Conservation (phyloP, 179 eudicot genomes). For the Drosera spatulata region DNA sequence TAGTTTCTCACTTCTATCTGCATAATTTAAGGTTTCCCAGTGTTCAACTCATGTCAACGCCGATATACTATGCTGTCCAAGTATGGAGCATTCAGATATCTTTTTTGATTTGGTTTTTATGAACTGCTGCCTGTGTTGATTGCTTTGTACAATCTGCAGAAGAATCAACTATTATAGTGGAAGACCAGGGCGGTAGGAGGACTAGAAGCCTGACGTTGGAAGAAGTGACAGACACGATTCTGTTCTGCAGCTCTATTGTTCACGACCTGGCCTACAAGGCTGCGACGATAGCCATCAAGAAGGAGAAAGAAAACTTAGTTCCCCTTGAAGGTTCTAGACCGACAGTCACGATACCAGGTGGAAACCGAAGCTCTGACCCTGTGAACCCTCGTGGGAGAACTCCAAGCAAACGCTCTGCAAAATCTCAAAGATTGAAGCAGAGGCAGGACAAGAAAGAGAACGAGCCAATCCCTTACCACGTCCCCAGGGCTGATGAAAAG, state of each 20-base stretch:
- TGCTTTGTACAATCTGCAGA: no score
- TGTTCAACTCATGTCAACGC: no score
- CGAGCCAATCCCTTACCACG: constrained; percentile 30
- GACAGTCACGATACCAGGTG: constrained; percentile 37
- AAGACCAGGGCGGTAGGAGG: constrained; percentile 34
- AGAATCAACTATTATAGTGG: constrained; percentile 6
- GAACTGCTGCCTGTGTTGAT: no score
- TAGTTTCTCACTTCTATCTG: no score
- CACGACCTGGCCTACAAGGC: constrained; percentile 70
- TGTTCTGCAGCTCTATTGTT: constrained; percentile 79
- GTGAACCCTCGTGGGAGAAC: constrained; percentile 28
- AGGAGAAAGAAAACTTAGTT: constrained; percentile 56
- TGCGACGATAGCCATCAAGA: constrained; percentile 65
- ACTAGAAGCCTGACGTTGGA: constrained; percentile 67
- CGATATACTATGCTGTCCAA: no score
- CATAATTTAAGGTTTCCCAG: no score
- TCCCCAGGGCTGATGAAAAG: constrained; percentile 20
- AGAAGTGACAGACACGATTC: constrained; percentile 87
- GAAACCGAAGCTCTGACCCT: constrained; percentile 22
- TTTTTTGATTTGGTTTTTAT: no score
- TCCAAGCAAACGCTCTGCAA: constrained; percentile 32
- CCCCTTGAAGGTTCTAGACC: constrained; percentile 43
- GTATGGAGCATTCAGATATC: no score
- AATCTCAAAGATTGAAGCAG: constrained; percentile 51
- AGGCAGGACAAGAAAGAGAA: constrained; percentile 27